A percentile compares a stretch with the other conserved stretches of the same genome.
Conservation (phyloP, 495 filamentous ascomycete species). For the Lentithecium fluviatile region DNA sequence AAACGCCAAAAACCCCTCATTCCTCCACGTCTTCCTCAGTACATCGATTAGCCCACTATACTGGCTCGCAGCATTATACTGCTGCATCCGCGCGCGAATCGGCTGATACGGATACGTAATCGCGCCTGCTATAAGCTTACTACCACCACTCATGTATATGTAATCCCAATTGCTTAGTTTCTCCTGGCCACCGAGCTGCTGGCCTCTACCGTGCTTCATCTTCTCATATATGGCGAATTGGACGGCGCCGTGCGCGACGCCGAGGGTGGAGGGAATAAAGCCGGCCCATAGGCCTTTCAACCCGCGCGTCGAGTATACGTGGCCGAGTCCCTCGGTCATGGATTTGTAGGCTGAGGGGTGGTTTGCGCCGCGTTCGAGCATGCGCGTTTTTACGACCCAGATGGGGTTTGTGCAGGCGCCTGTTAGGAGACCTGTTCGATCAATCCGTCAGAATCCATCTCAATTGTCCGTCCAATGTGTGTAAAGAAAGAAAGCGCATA, state of each 20-base stretch:
- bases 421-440: conserved; percentile 57
- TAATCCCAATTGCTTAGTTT: conserved; percentile 71
- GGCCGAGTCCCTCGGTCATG: conserved; percentile 63
- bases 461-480: background rate
- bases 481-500: conserved; percentile 38
- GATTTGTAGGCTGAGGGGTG: conserved; percentile 78
- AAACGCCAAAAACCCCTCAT: conserved; percentile 80
- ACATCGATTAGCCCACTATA: conserved; percentile 75
- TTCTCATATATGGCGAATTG: conserved; percentile 96
- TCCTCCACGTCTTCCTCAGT: conserved; percentile 65
- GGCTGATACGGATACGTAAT: conserved; percentile 95
- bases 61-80: conserved; percentile 68
- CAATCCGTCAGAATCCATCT: conserved; percentile 10
- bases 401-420: conserved; percentile 89
- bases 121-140: conserved; percentile 82
- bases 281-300: conserved; percentile 78
- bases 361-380: conserved; percentile 76
- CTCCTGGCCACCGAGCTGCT: conserved; percentile 39
- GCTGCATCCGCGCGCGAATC: conserved; percentile 80
- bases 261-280: conserved; percentile 76
- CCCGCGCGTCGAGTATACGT: conserved; percentile 68
- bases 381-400: conserved; percentile 98
- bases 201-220: conserved; percentile 62
- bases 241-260: conserved; percentile 91
- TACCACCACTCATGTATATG: conserved; percentile 70